A percentile compares a stretch with the other conserved stretches of the same genome.
Evolutionary conservation across 495 filamentous ascomycete genomes (phyloP).

Genomic region (Penicillium lagena): DNA sequence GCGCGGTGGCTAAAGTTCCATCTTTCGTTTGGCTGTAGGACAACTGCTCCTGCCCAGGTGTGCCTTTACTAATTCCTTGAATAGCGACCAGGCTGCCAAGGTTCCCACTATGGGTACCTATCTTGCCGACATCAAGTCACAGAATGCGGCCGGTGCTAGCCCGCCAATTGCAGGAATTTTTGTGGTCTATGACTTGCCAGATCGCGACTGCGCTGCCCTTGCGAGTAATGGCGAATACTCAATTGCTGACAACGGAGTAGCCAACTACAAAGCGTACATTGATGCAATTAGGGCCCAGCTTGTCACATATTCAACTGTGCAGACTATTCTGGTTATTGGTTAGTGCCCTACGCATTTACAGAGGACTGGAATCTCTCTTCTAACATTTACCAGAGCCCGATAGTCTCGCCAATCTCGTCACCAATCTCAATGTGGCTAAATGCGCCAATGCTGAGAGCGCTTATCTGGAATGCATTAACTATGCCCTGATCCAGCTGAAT

Average conservation of each 20-base stretch:
- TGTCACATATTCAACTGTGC: conserved; percentile 23
- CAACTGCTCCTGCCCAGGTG: neutral
- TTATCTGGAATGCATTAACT: conserved; percentile 65
- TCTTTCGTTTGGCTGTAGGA: conserved; percentile 67
- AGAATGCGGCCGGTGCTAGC: conserved; percentile 46
- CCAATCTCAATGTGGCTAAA: conserved; percentile 57
- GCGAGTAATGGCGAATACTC: conserved; percentile 72
- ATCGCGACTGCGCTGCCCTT: conserved; percentile 70
- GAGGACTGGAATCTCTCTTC: conserved; percentile 9
- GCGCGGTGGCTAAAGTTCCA: conserved; percentile 55
- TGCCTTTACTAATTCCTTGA: neutral
- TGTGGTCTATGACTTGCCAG: conserved; percentile 73
- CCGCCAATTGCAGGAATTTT: conserved; percentile 46
- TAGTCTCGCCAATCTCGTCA: conserved; percentile 74
- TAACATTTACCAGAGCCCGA: conserved; percentile 64
- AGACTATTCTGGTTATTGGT: conserved; percentile 47
- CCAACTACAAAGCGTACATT: conserved; percentile 66
- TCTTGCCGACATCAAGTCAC: conserved; percentile 46
- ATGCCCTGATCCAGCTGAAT: conserved; percentile 65
- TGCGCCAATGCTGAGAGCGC: conserved; percentile 56
- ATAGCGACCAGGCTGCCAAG: conserved; percentile 51
- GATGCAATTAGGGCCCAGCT: conserved; percentile 41
- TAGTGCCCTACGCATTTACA: conserved; percentile 11
- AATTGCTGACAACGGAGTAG: conserved; percentile 51
- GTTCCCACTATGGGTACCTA: conserved; percentile 52